A percentile compares a stretch with the other conserved stretches of the same genome.
phyloP scores from a whole-genome alignment of 2,329 filamentous ascomycete species.

The Fusarium cicatricum region DNA sequence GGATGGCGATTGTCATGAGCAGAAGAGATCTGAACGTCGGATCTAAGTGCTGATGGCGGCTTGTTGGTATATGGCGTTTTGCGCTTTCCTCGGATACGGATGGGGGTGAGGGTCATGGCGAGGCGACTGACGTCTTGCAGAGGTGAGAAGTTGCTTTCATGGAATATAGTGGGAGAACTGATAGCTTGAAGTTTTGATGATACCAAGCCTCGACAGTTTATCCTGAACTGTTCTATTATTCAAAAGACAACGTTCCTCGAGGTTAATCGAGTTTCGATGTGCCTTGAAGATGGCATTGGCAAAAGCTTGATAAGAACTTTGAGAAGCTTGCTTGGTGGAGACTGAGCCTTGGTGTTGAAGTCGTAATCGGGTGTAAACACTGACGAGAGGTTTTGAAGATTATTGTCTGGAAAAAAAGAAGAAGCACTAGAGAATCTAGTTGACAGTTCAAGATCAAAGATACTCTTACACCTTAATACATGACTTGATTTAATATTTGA shows the following conservation, averaged over 20 bases:
- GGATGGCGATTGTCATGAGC: constrained; percentile 1
- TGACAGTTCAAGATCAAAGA: no score
- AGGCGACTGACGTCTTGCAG: neutral
- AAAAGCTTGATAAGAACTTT: neutral
- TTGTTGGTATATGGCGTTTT: constrained; percentile 47
- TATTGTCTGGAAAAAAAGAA: no score
- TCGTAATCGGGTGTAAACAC: no score
- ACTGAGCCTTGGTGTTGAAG: constrained; percentile 1
- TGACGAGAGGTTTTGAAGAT: no score
- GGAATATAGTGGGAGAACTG: neutral
- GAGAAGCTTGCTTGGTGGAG: neutral
- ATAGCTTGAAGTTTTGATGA: neutral
- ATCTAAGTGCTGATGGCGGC: constrained; percentile 11
- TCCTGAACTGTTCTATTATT: no score
- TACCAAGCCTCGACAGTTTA: no score
- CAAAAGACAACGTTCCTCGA: no score
- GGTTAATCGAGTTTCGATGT: no score
- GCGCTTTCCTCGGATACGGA: constrained; percentile 59
- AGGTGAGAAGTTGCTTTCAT: neutral
- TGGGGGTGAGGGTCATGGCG: constrained; percentile 58
- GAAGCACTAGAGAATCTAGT: no score
- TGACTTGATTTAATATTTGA: no score
- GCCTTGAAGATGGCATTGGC: no score
- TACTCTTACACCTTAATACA: no score
- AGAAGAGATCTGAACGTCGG: neutral